These are phyloP conservation scores for Diaporthe sp. DNA, from an alignment of 2,329 filamentous ascomycete species.

Conservation along the genomic window DNA sequence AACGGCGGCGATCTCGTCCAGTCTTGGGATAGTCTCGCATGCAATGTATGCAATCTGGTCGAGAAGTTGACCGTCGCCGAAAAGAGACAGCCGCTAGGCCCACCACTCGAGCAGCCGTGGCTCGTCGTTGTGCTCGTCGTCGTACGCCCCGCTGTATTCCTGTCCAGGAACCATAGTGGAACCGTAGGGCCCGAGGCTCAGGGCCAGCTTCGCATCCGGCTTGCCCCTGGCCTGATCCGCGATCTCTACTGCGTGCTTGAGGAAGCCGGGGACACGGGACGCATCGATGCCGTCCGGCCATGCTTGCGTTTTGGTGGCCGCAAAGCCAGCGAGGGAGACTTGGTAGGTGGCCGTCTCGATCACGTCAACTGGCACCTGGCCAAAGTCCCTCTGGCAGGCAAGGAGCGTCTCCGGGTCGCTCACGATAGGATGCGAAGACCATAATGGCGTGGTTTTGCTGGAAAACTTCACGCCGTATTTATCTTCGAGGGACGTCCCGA, in stretches of 20 bases:
- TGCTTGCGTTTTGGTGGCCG: constrained; percentile 54
- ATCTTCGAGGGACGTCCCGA: constrained; percentile 74
- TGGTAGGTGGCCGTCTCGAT: constrained; percentile 77
- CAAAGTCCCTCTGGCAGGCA: constrained; percentile 67
- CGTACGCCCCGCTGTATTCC: constrained; percentile 73
- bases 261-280: constrained; percentile 51
- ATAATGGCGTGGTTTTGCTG: constrained; percentile 64
- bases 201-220: constrained; percentile 53
- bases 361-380: constrained; percentile 67
- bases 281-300: constrained; percentile 56
- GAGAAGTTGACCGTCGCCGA: constrained; percentile 52
- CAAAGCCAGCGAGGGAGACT: constrained; percentile 66
- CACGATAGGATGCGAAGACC: constrained; percentile 75
- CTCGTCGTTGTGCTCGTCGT: constrained; percentile 55
- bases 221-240: constrained; percentile 48
- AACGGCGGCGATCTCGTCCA: constrained; percentile 70
- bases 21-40: constrained; percentile 73
- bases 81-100: constrained; percentile 61
- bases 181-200: constrained; percentile 75
- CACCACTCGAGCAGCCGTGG: constrained; percentile 67
- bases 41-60: constrained; percentile 64
- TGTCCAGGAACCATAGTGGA: constrained; percentile 73
- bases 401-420: constrained; percentile 61
- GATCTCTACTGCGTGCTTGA: constrained; percentile 57
- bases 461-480: constrained; percentile 64